Percentiles rank a stretch among this genome's conserved stretches.
phyloP scores from a whole-genome alignment of 1,284 basidiomycete species.

The Dichomitus squalens region DNA sequence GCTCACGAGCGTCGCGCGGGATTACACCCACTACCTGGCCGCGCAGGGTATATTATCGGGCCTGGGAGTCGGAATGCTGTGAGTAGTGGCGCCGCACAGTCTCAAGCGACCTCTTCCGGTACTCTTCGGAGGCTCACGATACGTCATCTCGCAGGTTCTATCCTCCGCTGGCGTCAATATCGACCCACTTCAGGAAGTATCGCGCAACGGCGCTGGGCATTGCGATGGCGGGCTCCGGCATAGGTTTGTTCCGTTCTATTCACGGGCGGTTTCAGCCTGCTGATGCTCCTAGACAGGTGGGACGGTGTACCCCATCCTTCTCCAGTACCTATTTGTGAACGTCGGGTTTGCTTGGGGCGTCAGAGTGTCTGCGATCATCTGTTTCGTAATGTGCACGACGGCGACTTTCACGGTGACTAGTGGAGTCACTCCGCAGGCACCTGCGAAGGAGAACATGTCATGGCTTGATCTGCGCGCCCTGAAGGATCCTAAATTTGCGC shows the following conservation, averaged over 20 bases:
- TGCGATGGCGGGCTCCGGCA: slow-evolving; percentile 38
- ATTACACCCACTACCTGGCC: slow-evolving; percentile 40
- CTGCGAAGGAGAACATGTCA: slow-evolving; percentile 9
- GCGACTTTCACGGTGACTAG: slow-evolving; percentile 34
- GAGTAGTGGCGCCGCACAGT: slow-evolving; percentile 20
- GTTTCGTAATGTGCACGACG: slow-evolving; percentile 32
- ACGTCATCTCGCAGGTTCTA: slow-evolving; percentile 30
- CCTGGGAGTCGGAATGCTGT: slow-evolving; percentile 40
- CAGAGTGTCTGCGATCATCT: slow-evolving; percentile 37
- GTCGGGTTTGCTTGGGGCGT: slow-evolving; percentile 67
- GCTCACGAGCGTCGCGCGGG: slow-evolving; percentile 37
- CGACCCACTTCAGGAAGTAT: slow-evolving; percentile 59
- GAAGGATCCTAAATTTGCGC: slow-evolving; percentile 33
- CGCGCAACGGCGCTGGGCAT: slow-evolving; percentile 60
- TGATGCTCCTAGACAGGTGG: slow-evolving; percentile 46
- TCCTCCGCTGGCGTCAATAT: slow-evolving; percentile 28
- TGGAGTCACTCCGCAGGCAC: slow-evolving; percentile 21
- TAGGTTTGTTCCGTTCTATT: slow-evolving; percentile 25
- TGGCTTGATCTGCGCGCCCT: slow-evolving; percentile 34
- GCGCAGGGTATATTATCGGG: slow-evolving; percentile 41
- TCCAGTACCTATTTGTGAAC: slow-evolving; percentile 54
- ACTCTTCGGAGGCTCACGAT: background rate
- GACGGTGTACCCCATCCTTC: slow-evolving; percentile 66
- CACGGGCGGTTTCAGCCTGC: background rate
- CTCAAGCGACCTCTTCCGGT: background rate